phyloP scores from a whole-genome alignment of 306 rosid species.

The Clitoria ternatea region DNA sequence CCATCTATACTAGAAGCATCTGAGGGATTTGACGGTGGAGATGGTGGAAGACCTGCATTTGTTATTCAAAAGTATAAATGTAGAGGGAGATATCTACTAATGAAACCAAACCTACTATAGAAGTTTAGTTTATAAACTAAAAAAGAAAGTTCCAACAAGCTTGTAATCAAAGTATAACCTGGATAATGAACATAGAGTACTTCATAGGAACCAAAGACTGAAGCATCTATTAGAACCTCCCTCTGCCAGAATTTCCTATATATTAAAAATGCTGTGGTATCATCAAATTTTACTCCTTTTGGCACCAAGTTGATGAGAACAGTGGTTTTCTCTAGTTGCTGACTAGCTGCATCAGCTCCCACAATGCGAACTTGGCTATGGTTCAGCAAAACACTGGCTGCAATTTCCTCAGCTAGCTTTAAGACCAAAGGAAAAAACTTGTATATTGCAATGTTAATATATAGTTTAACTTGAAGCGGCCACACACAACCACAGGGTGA shows the following conservation, averaged over 20 bases:
- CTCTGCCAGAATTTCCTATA: conserved; percentile 71
- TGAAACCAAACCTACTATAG: conserved; percentile 5
- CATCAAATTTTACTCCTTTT: conserved; percentile 55
- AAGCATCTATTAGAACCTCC: conserved; percentile 53
- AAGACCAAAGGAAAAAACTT: conserved; percentile 72
- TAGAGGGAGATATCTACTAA: background rate
- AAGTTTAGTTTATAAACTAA: background rate
- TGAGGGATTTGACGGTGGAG: conserved; percentile 72
- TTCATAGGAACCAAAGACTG: conserved; percentile 72
- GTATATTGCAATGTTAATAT: conserved; percentile 57
- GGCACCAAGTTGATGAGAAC: conserved; percentile 84
- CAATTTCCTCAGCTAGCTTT: conserved; percentile 73
- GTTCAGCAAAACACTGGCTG: conserved; percentile 61
- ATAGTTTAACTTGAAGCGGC: conserved; percentile 84
- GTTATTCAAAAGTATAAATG: conserved; percentile 21
- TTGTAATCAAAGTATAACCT: conserved; percentile 44
- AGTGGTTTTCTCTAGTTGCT: conserved; percentile 68
- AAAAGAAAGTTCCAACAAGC: background rate
- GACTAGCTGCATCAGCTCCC: conserved; percentile 84
- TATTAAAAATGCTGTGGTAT: conserved; percentile 50
- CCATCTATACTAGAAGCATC: conserved; percentile 49
- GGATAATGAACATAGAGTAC: conserved; percentile 75
- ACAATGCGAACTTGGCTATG: conserved; percentile 83
- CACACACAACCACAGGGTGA: conserved; percentile 81
- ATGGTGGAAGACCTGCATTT: conserved; percentile 91